These are phyloP conservation scores for Cucurbita pepo DNA, from an alignment of 306 rosid genomes.

Conservation along the genomic window DNA sequence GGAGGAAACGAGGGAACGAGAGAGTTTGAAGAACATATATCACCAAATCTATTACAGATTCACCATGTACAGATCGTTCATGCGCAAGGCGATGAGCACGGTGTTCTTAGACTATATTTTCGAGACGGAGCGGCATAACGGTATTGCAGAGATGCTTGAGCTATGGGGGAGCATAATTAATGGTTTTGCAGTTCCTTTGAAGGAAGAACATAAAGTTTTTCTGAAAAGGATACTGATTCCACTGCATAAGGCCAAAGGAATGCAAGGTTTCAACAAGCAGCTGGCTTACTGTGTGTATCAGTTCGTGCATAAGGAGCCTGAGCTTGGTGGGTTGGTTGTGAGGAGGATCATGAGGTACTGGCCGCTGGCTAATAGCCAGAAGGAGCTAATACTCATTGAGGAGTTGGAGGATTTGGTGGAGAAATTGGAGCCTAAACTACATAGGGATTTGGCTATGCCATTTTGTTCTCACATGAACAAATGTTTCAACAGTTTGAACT, in stretches of 20 bases:
- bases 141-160: slow-evolving; percentile 76
- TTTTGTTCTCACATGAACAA: slow-evolving; percentile 48
- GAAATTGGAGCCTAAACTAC: slow-evolving; percentile 53
- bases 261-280: slow-evolving; percentile 55
- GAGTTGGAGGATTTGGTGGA: slow-evolving; percentile 80
- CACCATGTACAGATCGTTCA: slow-evolving; percentile 31
- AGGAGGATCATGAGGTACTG: slow-evolving; percentile 68
- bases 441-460: slow-evolving; percentile 64
- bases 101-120: slow-evolving; percentile 46
- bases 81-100: slow-evolving; percentile 68
- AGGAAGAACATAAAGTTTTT: slow-evolving; percentile 81
- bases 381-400: slow-evolving; percentile 57
- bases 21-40: slow-evolving; percentile 49
- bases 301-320: slow-evolving; percentile 82
- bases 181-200: slow-evolving; percentile 72
- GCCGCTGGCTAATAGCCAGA: slow-evolving; percentile 69
- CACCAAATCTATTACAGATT: slow-evolving; percentile 53
- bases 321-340: slow-evolving; percentile 63
- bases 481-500: slow-evolving; percentile 67
- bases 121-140: slow-evolving; percentile 51
- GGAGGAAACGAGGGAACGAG: slow-evolving; percentile 67
- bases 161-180: slow-evolving; percentile 79
- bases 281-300: slow-evolving; percentile 69
- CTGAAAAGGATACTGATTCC: slow-evolving; percentile 76
- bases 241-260: slow-evolving; percentile 55